Evolutionary conservation across 345 rosid genomes (phyloP), one percentile per base, ranked within the genome.

Genomic region (Gossypium herbaceum): DNA sequence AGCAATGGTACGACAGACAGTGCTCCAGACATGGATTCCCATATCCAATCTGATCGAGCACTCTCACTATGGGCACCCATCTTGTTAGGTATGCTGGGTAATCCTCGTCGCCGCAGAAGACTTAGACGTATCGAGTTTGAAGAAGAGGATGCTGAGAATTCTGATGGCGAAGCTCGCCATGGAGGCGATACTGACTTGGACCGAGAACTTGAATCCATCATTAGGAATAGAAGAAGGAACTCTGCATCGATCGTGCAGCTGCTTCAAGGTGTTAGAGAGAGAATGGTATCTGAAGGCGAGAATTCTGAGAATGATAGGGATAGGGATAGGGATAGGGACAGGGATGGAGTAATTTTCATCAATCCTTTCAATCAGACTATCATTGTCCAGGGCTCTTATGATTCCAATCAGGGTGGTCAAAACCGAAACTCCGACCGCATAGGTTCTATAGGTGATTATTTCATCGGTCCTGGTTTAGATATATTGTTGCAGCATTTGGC

Each of bases 51-150:
- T 3, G 97, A 94, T 45, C 89, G 82, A 75, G 87, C 92, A 1
- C 84, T 91, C 85, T 85, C 93, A 65, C 87, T 90, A 20, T 92
- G 97, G 97, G 94, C 88, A 3, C 97, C 98, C 0, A 76, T 94
- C 77, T 83, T 94, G 79, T 90, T 94, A 8, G 95, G 96, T 1
- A 90, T 94, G 97, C 88, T 90, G 88, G 90, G 88, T 5, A 88
- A 85, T 77, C 81, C 86, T 5, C 85, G 81, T 12, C 88, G 88
- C 11, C 82, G 83, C 41, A 81, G 92, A 73, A 86, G 94, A 81
- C 74, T 79, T 9, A 85, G 97, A 68, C 88, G 86, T 72, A 54
- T 81, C 34, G 90, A 75, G 16, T 85, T 84, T 62, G 88, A 80
- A 29, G 92, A 84, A 58, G 94, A 88, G 0, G 85, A 85, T 27